Conservation (phyloP, 306 rosid genomes). For the Nissolia schottii region DNA sequence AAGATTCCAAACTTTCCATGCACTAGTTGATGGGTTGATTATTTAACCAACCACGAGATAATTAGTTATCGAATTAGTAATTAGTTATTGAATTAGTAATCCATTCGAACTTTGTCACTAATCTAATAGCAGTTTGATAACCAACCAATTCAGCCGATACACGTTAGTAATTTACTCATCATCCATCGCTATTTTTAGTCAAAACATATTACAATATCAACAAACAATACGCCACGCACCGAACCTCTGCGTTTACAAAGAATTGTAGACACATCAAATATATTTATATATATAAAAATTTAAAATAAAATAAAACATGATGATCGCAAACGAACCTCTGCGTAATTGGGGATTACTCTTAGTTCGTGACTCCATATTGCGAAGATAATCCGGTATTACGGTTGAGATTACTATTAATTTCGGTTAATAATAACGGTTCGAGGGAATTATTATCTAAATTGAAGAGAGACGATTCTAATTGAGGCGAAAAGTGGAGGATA, state of each 20-base stretch:
- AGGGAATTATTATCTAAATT: constrained; percentile 38
- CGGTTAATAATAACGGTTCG: constrained; percentile 32
- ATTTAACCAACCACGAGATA: background rate
- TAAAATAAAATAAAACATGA: background rate
- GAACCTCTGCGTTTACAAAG: background rate
- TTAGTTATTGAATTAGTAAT: background rate
- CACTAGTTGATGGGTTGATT: background rate
- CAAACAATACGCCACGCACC: background rate
- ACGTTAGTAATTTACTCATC: background rate
- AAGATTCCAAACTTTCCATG: background rate
- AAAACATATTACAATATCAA: background rate
- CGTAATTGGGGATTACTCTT: constrained; percentile 71
- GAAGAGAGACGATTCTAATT: constrained; percentile 44
- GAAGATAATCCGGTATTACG: constrained; percentile 20
- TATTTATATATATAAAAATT: background rate
- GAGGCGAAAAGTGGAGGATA: constrained; percentile 76
- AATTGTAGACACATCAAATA: background rate
- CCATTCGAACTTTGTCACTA: background rate
- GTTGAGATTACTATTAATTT: constrained; percentile 7
- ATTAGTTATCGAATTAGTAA: background rate
- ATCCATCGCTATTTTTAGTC: background rate
- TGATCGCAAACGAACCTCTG: constrained; percentile 50
- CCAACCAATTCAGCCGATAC: background rate
- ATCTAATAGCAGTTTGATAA: background rate
- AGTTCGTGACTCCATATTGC: constrained; percentile 63